These are phyloP conservation scores for Mycocentrospora acerina DNA, from an alignment of 2,329 filamentous ascomycete species.

Conservation along the genomic window DNA sequence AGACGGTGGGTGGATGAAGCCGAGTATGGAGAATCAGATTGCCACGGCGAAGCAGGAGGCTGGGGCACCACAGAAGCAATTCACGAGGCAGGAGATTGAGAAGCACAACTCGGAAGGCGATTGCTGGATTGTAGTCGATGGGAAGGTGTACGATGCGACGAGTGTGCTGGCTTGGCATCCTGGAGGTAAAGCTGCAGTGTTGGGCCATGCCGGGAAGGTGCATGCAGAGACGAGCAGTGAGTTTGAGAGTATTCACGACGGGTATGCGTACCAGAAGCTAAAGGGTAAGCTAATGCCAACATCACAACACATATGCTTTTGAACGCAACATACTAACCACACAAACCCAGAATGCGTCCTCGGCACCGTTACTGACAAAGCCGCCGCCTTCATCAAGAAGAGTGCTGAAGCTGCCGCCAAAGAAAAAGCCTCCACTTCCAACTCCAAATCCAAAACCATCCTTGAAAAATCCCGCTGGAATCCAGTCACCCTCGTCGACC, in stretches of 20 bases:
- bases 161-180: conserved; percentile 62
- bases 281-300: conserved; percentile 41
- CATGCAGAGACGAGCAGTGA: conserved; percentile 53
- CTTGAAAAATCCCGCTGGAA: conserved; percentile 52
- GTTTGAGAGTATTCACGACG: conserved; percentile 55
- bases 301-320: not conserved
- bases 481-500: conserved; percentile 45
- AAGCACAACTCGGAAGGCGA: conserved; percentile 30
- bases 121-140: conserved; percentile 66
- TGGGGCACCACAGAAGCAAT: conserved; percentile 52
- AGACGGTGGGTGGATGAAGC: conserved; percentile 55
- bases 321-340: not conserved
- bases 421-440: conserved; percentile 33
- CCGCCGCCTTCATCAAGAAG: conserved; percentile 50
- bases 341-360: conserved; percentile 50
- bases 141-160: conserved; percentile 65
- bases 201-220: conserved; percentile 53
- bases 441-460: conserved; percentile 33
- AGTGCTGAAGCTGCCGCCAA: conserved; percentile 46
- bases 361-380: conserved; percentile 53
- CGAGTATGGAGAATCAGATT: conserved; percentile 49
- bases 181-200: conserved; percentile 55
- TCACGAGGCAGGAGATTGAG: conserved; percentile 56
- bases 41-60: conserved; percentile 48
- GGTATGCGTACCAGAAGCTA: conserved; percentile 53